Base-by-base conservation (phyloP, 1,139 yeast species). In the Saccharomyces hybrid region DNA sequence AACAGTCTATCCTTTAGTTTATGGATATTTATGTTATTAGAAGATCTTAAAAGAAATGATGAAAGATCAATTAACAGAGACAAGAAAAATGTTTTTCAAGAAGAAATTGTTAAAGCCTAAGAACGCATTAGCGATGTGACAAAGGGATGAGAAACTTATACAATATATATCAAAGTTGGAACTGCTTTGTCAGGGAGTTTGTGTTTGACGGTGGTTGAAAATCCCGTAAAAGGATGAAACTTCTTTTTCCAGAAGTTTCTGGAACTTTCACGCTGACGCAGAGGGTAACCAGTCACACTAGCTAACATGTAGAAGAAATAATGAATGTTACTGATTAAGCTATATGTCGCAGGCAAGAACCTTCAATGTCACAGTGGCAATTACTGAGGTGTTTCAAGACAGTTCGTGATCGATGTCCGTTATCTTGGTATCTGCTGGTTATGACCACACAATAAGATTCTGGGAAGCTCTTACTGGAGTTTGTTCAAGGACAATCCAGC, bases 401-500 rank as follows among this genome's bases (percentile, higher is more conserved):
- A 20, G 3, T 20, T 9, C 11, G 3, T 31, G 46, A 13, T 7
- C 3, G 57, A 88, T 91, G 97, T 88, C 96, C 16, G 99, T 93
- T 14, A 87, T 95, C 55, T 77, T 93, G 60, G 98, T 96, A 1
- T 89, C 97, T n/a, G 96, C 98, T 1, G 97, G 98, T 5, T 93
- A 93, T 70, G 99, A 93, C 74, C 97, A 91, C 66, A 89, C 98
- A 13, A 91, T 93, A 58, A 75, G 97, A 59, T 95, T 95, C 73
- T 93, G 99, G 99, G 99, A 93, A 66, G 99, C 99, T 0, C 76
- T 93, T 48, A 88, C 97, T 0, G 99, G 99, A 0, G 96, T 90
- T 9, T 93, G 99, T 67, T 88, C 96, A 5, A 76, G 98, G 47
- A 93, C 98, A 0, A 91, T 93, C 53, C 96, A 89, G 67, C 96